phyloP scores from a whole-genome alignment of 495 filamentous ascomycete species.

The Copromyces sp. region DNA sequence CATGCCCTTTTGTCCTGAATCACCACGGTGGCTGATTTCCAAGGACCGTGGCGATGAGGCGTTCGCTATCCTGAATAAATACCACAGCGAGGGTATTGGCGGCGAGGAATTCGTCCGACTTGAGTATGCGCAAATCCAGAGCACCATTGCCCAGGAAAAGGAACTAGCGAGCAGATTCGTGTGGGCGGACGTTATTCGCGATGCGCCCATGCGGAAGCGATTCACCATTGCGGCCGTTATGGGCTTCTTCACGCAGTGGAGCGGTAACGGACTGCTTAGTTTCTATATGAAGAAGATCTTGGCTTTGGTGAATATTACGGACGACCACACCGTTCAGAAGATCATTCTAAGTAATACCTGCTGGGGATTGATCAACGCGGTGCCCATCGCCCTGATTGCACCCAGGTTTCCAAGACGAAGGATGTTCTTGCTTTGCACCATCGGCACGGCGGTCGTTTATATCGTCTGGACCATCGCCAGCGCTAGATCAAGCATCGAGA shows the following conservation, averaged over 20 bases:
- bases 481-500: constrained; percentile 34
- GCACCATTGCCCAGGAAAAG: constrained; percentile 41
- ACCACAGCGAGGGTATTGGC: constrained; percentile 46
- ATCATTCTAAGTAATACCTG: constrained; percentile 46
- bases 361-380: constrained; percentile 44
- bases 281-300: constrained; percentile 27
- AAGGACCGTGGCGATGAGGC: constrained; percentile 42
- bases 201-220: constrained; percentile 40
- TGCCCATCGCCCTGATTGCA: constrained; percentile 39
- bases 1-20: constrained; percentile 40
- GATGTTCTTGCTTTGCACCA: constrained; percentile 45
- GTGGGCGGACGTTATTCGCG: constrained; percentile 44
- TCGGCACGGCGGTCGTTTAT: constrained; percentile 40
- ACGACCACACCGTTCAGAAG: constrained; percentile 32
- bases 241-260: constrained; percentile 48
- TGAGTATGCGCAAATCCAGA: constrained; percentile 46
- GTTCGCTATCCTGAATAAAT: constrained; percentile 41
- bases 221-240: constrained; percentile 40
- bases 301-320: constrained; percentile 37
- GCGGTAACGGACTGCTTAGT: constrained; percentile 43
- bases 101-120: constrained; percentile 41
- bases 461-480: constrained; percentile 46
- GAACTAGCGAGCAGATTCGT: constrained; percentile 34
- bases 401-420: constrained; percentile 38
- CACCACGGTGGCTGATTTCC: constrained; percentile 40